A percentile compares a stretch with the other conserved stretches of the same genome.
Evolutionary conservation across 768 basidiomycete genomes (phyloP).

Genomic region (Gautieria morchelliformis): DNA sequence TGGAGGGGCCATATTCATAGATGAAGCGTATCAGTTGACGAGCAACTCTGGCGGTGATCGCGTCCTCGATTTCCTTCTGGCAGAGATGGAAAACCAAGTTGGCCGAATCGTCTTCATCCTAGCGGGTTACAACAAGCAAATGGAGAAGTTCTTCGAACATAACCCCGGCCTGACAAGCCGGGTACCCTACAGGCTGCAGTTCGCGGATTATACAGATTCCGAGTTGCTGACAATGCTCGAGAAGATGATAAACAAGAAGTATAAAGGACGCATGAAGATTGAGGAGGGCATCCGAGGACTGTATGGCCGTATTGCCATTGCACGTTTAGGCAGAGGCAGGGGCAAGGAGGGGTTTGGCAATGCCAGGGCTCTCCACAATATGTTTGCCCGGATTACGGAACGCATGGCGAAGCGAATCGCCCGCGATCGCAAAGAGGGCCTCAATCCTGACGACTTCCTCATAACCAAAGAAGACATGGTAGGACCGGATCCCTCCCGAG

Average conservation of each 20-base stretch:
- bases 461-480: slow-evolving; percentile 49
- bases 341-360: slow-evolving; percentile 58
- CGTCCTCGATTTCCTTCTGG: slow-evolving; percentile 60
- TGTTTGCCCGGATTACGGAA: slow-evolving; percentile 36
- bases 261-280: slow-evolving; percentile 39
- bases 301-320: slow-evolving; percentile 44
- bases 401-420: slow-evolving; percentile 42
- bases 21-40: slow-evolving; percentile 64
- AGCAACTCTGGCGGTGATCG: slow-evolving; percentile 37
- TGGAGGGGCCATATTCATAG: slow-evolving; percentile 59
- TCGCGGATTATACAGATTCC: slow-evolving; percentile 49
- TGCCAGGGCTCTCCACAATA: slow-evolving; percentile 48
- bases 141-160: slow-evolving; percentile 72
- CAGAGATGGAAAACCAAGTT: slow-evolving; percentile 65
- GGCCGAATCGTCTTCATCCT: slow-evolving; percentile 60
- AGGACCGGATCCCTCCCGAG: slow-evolving; percentile 51
- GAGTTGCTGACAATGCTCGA: slow-evolving; percentile 51
- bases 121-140: slow-evolving; percentile 61
- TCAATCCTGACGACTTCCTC: slow-evolving; percentile 37
- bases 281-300: slow-evolving; percentile 44
- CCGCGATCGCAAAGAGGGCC: slow-evolving; percentile 31
- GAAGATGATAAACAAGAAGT: slow-evolving; percentile 37
- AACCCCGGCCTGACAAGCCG: slow-evolving; percentile 62
- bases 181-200: slow-evolving; percentile 52
- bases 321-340: slow-evolving; percentile 52